Base-by-base conservation (phyloP, 2,329 filamentous ascomycete species). In the Botrytis porri region DNA sequence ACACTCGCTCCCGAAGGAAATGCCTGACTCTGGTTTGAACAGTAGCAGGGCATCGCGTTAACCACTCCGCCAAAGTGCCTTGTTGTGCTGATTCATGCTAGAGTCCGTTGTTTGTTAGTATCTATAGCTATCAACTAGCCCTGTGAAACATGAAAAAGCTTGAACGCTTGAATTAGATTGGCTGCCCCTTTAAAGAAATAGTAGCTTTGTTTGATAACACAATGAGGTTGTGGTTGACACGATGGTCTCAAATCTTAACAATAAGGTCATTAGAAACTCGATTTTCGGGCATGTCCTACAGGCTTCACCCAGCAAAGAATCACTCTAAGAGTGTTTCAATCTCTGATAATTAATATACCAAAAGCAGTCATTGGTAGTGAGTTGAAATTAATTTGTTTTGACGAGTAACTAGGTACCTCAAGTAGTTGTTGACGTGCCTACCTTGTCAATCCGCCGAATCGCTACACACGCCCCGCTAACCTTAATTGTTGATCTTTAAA, bases 51-150 rank as follows among this genome's bases (percentile, higher is more conserved):
- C 65, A 69, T 69, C 65, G 65, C 65, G 65, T 69, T 69, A 69
- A 69, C 65, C 65, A 69, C 65, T 69, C 65, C 65, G 65, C 65
- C 65, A 69, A 69, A 69, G 65, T 69, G 65, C 65, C 65, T 43
- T 9, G 6, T 32, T 57, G 1, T 37, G 16, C 8, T 39, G 1
- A 62, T 62, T 62, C 0, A 18, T 61, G 35, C 0, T 6, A 6
- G 1, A 2, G 0, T 0, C 0, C 0, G 0, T 0, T 0, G 3
- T 4, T 20, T 60, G 14, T 6, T 0, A 37, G 3, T 14, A 61
- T 61, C n/a, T 39, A 61, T 4, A 0, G 0, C 0, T 16, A 3
- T 4, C 0, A 0, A 1, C 8, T 0, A 1, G 2, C 5, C 4
- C 7, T 39, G 9, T 2, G 6, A 7, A 62, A n/a, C 22, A 9